phyloP scores from a whole-genome alignment of 2,329 filamentous ascomycete species.

The Colletotrichum liaoningense region DNA sequence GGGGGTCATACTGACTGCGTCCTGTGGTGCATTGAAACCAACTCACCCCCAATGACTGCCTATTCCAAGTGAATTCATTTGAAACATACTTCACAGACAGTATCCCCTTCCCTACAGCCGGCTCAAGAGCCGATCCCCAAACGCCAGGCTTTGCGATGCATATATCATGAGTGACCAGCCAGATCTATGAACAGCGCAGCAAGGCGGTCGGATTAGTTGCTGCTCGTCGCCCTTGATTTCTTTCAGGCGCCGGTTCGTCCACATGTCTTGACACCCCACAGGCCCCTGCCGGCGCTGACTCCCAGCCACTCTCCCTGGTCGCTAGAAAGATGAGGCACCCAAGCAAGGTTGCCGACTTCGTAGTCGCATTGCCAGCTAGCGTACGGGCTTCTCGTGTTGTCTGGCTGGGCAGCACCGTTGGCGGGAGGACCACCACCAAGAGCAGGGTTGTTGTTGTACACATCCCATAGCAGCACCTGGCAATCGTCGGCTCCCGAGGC shows the following conservation, averaged over 20 bases:
- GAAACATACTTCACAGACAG: neutral
- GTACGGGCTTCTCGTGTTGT: slow-evolving; percentile 74
- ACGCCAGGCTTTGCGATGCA: slow-evolving; percentile 40
- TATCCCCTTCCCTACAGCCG: slow-evolving; percentile 1
- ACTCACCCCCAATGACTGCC: neutral
- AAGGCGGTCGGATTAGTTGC: slow-evolving; percentile 15
- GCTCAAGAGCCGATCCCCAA: slow-evolving; percentile 27
- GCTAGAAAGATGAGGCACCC: slow-evolving; percentile 78
- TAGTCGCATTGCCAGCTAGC: slow-evolving; percentile 89
- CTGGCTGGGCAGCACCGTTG: slow-evolving; percentile 63
- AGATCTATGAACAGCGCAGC: slow-evolving; percentile 34
- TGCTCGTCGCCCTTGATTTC: slow-evolving; percentile 12
- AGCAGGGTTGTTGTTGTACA: slow-evolving; percentile 74
- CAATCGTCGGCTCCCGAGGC: slow-evolving; percentile 94
- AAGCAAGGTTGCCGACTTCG: slow-evolving; percentile 86
- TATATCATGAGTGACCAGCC: slow-evolving; percentile 33
- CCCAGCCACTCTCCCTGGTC: slow-evolving; percentile 87
- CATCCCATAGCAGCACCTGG: slow-evolving; percentile 92
- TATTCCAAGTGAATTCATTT: neutral
- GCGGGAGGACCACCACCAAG: slow-evolving; percentile 52
- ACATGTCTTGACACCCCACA: slow-evolving; percentile 75
- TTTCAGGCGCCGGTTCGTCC: slow-evolving; percentile 30
- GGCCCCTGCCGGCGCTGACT: slow-evolving; percentile 81
- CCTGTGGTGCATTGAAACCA: neutral
- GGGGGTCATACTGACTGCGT: neutral